Evolutionary conservation across 331 rosid genomes (phyloP), one percentile per base, ranked within the genome.

Genomic region (Spiraea crenata): DNA sequence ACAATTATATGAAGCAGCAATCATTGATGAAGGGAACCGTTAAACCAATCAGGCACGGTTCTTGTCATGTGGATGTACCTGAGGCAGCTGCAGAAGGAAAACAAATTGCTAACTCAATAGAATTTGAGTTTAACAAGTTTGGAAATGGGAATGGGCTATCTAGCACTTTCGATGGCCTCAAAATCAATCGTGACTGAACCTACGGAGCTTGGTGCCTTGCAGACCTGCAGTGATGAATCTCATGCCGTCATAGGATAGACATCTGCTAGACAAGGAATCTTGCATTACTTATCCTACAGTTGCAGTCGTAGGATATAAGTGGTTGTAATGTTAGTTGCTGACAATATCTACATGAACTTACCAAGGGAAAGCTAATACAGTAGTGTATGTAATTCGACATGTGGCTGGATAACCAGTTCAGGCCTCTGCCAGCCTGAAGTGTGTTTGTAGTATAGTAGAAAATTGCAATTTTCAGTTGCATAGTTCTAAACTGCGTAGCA

Each of bases 61-160:
- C 99, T 12, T 87, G 86, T 75, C 97, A 91, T 54, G 97, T 87
- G 57, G 82, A 82, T 61, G 68, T 91, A 62, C 95, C 96, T 5
- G 90, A 81, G 76, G 85, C 90, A 50, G 81, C 82, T 1, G 73
- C 80, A 7, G 88, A 87, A 72, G 87, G 86, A 84, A 77, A 79
- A 4, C 81, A 69, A 68, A 81, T 88, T 20, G 89, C 84, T 64
- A 76, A 70, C 82, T 85, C 88, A 38, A 72, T 91, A 75, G 90
- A 84, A 84, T 84, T 91, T 4, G 93, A 87, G 82, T 68, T 91
- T 1, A 83, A 89, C 66, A 84, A 83, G 70, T 74, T 81, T 74
- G 88, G 75, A 61, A 86, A 82, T 1, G 74, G 78, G 66, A 74
- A 76, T 58, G 79, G 81, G 79, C 65, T 80, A 5, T 76, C 89